Evolutionary conservation across 1,284 basidiomycete genomes (phyloP).

Genomic region (Sanguinoderma infundibulare): DNA sequence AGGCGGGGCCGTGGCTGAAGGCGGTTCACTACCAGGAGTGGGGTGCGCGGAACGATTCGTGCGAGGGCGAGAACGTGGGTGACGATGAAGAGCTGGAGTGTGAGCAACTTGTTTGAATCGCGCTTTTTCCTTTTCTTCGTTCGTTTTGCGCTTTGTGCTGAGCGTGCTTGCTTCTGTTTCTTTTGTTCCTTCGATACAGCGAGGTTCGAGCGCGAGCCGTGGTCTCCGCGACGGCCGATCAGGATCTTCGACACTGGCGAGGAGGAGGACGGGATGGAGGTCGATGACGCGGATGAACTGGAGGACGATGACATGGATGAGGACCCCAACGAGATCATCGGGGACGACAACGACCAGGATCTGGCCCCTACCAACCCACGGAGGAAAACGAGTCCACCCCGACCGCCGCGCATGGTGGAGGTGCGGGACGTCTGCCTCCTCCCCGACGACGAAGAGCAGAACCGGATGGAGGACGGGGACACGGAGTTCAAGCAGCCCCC

Average conservation of each 20-base stretch:
- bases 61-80: background rate
- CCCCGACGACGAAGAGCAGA: constrained; percentile 7
- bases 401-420: background rate
- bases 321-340: background rate
- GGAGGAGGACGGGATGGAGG: background rate
- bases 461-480: background rate
- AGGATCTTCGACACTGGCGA: background rate
- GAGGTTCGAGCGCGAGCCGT: background rate
- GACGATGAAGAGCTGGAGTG: background rate
- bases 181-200: background rate
- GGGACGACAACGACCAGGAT: background rate
- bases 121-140: no score
- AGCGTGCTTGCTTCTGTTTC: background rate
- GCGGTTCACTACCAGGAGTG: constrained; percentile 1
- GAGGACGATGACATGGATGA: background rate
- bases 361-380: background rate
- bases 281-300: background rate
- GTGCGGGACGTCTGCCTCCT: background rate
- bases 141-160: background rate
- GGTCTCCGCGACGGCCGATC: background rate
- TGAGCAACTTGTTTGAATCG: background rate
- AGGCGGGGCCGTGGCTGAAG: constrained; percentile 12
- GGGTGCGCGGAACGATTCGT: background rate
- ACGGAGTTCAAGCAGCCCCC: constrained; percentile 3
- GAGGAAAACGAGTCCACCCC: background rate